Percentiles rank a stretch among this genome's conserved stretches.
These are phyloP conservation scores for Chiua sp. DNA, from an alignment of 1,284 basidiomycete genomes.

Conservation along the genomic window DNA sequence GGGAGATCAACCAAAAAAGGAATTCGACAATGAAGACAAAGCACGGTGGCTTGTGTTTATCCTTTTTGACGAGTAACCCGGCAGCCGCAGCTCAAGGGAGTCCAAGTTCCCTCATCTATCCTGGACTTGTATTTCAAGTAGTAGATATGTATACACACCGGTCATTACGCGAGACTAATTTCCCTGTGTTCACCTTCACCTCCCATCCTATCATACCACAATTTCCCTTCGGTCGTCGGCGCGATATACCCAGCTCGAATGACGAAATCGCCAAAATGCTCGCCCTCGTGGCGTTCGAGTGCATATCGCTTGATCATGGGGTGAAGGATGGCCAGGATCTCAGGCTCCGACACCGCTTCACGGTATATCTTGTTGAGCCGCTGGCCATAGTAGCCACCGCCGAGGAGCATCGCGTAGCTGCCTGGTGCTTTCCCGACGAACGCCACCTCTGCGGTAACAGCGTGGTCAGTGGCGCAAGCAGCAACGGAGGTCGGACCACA, in stretches of 20 bases:
- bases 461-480: background rate
- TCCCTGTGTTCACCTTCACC: slow-evolving; percentile 64
- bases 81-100: too few species aligned
- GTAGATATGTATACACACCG: too few species aligned
- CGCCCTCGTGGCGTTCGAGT: slow-evolving; percentile 86
- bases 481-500: slow-evolving; percentile 23
- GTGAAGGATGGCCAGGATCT: slow-evolving; percentile 88
- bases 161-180: slow-evolving; percentile 6
- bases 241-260: slow-evolving; percentile 88
- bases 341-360: slow-evolving; percentile 92
- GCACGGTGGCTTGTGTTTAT: too few species aligned
- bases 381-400: slow-evolving; percentile 94
- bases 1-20: too few species aligned
- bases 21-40: too few species aligned
- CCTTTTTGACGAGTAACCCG: too few species aligned
- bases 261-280: slow-evolving; percentile 96
- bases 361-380: slow-evolving; percentile 94
- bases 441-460: slow-evolving; percentile 73
- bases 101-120: too few species aligned
- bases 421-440: slow-evolving; percentile 98
- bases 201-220: slow-evolving; percentile 84
- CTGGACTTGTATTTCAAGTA: too few species aligned
- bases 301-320: slow-evolving; percentile 97
- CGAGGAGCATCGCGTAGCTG: slow-evolving; percentile 93
- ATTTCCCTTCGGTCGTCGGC: slow-evolving; percentile 75